Base-by-base conservation (phyloP, 2,329 filamentous ascomycete species). In the Zymoseptoria ardabiliae region DNA sequence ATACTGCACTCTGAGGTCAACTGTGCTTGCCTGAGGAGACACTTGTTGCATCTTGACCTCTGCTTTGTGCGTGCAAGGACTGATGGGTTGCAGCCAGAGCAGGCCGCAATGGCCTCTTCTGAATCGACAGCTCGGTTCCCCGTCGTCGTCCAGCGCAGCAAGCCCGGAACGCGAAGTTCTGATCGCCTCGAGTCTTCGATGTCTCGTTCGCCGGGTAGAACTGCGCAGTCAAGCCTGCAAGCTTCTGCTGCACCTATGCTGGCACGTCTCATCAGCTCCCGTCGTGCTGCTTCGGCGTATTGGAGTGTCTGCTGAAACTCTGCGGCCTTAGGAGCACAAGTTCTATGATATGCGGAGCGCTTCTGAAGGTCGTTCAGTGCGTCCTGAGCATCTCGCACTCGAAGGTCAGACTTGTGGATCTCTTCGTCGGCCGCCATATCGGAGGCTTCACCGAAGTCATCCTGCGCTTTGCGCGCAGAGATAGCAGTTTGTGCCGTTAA, bases 151-250 rank as follows among this genome's bases (percentile, higher is more conserved):
- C 53, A 58, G 9, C 63, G 68, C 64, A 73, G 71, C 48, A 69
- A 64, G 2, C 73, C 71, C 0, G 78, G 77, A 8, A 80, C 76
- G 3, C 78, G 74, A 53, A 77, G 72, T 9, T 56, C 58, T 21
- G 73, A 76, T 10, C 75, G 69, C 6, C 71, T 70, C 0, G 74
- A 75, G 55, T 79, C 76, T 21, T 76, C 65, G 7, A 57, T 52
- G 21, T 64, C 69, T 0, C 71, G 74, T 9, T 71, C 58, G n/a
- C 65, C 72, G 7, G 68, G 64, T 2, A 73, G 58, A 58, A 67
- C 69, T 5, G 71, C 67, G 50, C 67, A 71, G 51, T 68, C 63
- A 5, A 72, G 58, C 1, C 55, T 45, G 58, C 71, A 78, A 67
- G 30, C 61, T 56, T 21, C 53, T 0, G 51, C 20, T 28, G 25